A percentile compares a stretch with the other conserved stretches of the same genome.
Evolutionary conservation across 2,329 filamentous ascomycete genomes (phyloP).

Genomic region (Penicillium decumbens): DNA sequence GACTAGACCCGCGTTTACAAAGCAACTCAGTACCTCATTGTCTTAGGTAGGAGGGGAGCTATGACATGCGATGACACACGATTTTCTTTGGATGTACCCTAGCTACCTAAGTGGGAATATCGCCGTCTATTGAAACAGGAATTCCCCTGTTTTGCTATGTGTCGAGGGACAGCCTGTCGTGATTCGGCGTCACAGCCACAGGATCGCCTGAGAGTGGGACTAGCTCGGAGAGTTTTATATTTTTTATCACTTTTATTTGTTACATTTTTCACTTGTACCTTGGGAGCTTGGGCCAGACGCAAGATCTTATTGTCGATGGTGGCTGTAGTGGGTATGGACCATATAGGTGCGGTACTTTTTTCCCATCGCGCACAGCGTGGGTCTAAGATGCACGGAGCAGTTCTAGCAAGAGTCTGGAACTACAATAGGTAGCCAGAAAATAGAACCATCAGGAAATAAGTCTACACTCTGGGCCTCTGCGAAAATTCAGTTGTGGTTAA

Average conservation of each 20-base stretch:
- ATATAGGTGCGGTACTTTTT: conserved; percentile 3
- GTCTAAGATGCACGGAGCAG: conserved; percentile 3
- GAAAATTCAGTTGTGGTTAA: background rate
- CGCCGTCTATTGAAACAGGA: background rate
- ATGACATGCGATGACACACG: conserved; percentile 19
- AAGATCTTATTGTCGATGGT: background rate
- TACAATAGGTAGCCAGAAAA: background rate
- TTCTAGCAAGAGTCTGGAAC: background rate
- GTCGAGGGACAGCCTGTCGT: conserved; percentile 5
- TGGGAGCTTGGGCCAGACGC: conserved; percentile 15
- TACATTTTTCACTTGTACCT: background rate
- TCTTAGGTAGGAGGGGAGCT: conserved; percentile 12
- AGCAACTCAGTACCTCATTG: background rate
- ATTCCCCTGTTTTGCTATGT: conserved; percentile 3
- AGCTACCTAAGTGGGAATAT: background rate
- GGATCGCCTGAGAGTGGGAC: conserved; percentile 16
- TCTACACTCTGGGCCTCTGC: background rate
- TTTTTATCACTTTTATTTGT: background rate
- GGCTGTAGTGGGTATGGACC: background rate
- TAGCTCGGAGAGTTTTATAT: conserved; percentile 9
- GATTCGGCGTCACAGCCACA: conserved; percentile 22
- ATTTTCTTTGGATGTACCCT: background rate
- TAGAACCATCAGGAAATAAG: background rate
- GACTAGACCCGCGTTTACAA: conserved; percentile 1
- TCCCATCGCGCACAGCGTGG: conserved; percentile 3